Percentiles rank a stretch among this genome's conserved stretches.
phyloP scores from a whole-genome alignment of 1,284 basidiomycete genomes.

The Rhizoctonia solani region DNA sequence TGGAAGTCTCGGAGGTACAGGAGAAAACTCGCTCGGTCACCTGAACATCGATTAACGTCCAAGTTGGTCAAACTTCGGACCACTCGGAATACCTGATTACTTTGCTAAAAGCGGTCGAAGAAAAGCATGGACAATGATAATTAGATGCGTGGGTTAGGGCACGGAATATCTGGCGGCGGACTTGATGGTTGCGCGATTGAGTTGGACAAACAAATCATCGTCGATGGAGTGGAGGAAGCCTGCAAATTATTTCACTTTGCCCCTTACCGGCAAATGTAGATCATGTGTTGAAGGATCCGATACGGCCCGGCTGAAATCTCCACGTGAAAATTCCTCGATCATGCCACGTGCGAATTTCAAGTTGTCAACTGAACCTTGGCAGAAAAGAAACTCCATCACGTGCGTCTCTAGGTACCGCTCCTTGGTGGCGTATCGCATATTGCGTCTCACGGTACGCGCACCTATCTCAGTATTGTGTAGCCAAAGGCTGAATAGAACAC shows the following conservation, averaged over 20 bases:
- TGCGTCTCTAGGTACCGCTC: too few species aligned
- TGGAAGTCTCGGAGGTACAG: not conserved
- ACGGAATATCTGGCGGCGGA: slow-evolving; percentile 5
- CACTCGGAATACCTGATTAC: not conserved
- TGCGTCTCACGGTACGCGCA: too few species aligned
- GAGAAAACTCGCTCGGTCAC: not conserved
- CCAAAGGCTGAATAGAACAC: too few species aligned
- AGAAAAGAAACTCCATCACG: too few species aligned
- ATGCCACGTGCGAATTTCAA: slow-evolving; percentile 2
- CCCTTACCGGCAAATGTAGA: not conserved
- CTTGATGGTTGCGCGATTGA: slow-evolving; percentile 8
- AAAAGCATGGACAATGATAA: not conserved
- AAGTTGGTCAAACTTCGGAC: slow-evolving; percentile 13
- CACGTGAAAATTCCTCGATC: slow-evolving; percentile 3
- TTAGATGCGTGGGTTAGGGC: slow-evolving; percentile 30
- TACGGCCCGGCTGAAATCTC: slow-evolving; percentile 7
- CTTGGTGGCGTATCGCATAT: too few species aligned
- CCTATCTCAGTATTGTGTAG: too few species aligned
- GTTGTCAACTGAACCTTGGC: not conserved
- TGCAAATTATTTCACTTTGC: not conserved
- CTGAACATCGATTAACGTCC: not conserved
- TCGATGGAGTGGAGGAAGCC: not conserved
- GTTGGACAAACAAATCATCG: slow-evolving; percentile 7
- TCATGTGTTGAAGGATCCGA: slow-evolving; percentile 8
- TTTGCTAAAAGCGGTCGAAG: not conserved